Base-by-base conservation (phyloP, 257 asterid genomes). In the Ilex aquifolium region DNA sequence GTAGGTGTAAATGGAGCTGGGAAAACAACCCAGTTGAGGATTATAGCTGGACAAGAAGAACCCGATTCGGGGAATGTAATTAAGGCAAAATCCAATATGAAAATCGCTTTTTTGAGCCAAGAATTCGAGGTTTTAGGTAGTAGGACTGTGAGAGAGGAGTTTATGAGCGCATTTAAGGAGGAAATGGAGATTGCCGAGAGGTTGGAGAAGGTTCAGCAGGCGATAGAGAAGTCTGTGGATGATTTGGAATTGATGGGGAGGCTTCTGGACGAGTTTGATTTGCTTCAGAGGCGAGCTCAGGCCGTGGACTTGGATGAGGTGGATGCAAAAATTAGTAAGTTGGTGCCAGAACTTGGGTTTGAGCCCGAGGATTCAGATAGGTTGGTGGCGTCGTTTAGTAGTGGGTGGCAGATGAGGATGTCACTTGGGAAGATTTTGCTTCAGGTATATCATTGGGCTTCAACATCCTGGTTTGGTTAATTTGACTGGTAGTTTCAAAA, bases 401-500 rank as follows among this genome's bases (percentile, higher is more conserved):
- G 99, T 59, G 99, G 99, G 49, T 93, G 99, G 99, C 99, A 93
- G 66, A 93, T 93, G 99, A 85, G 99, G 78, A 93, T 93, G 94
- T 87, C 97, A n/a, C 87, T 93, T 21, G 99, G 99, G 59, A 93
- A 90, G 88, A 90, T 87, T 78, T 76, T 93, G 55, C 76, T 93
- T 77, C 99, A 92, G 98, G 98, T 89, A 85, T 69, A 69, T 21
- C 27, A 13, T 15, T 52, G 61, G 36, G 61, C 57, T 58, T 57
- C 31, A 14, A 46, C 4, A 3, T 46, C 15, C 3, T 46, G 52
- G 15, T 53, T 15, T 53, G 31, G 31, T 53, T 15, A n/a, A 15
- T 53, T 15, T 53, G 2, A 4, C 31, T 10, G 52, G 2, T 46
- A 46, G n/a, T 36, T 46, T 12, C 4, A 11, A 46, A 5, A 5